Base-by-base conservation (phyloP, 1,284 basidiomycete genomes). In the Xerocomus cyaneibrunnescens region DNA sequence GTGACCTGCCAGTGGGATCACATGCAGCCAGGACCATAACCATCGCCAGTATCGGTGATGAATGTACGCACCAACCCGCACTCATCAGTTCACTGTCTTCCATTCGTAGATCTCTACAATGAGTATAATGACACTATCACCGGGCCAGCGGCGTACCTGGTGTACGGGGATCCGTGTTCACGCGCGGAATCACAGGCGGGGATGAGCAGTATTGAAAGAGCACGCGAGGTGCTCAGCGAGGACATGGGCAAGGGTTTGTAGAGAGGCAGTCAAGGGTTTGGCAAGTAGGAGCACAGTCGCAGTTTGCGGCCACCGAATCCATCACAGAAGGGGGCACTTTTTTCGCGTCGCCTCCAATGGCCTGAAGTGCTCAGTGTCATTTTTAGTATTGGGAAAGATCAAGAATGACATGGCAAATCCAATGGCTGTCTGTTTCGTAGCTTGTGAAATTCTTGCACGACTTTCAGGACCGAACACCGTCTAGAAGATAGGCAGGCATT, bases 201-300 rank as follows among this genome's bases (percentile, higher is more conserved):
- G 14, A 65, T 87, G 72, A 83, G 73, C 56, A 83, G 80, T 39
- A 79, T 78, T 27, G 87, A 93, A 68, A 92, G 95, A 66, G 90
- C 94, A 0, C 79, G 83, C 41, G 85, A 89, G 60, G 86, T 97
- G 36, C 92, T 98, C 72, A n/a, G n/a, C n/a, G 92, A 86, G 66
- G 95, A 98, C 60, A 98, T 98, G 86, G 96, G 95, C 0, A 84
- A 81, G 58, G 87, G 87, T 40, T 97, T 98, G 94, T 95, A 85
- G 83, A 77, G 80, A 28, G 89, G 80, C 48, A 96, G 96, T 13
- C 94, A 89, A 68, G 91, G 94, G 0, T 98, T 98, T 65, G 95
- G 87, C 1, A 96, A 74, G 92, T 99, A 42, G 96, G 95, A 16
- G 92, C 91, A 6, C 66, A 99, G 43, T 99, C 91, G 5, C 66